phyloP scores from a whole-genome alignment of 2,329 filamentous ascomycete genomes.

The Sporothrix humicola region DNA sequence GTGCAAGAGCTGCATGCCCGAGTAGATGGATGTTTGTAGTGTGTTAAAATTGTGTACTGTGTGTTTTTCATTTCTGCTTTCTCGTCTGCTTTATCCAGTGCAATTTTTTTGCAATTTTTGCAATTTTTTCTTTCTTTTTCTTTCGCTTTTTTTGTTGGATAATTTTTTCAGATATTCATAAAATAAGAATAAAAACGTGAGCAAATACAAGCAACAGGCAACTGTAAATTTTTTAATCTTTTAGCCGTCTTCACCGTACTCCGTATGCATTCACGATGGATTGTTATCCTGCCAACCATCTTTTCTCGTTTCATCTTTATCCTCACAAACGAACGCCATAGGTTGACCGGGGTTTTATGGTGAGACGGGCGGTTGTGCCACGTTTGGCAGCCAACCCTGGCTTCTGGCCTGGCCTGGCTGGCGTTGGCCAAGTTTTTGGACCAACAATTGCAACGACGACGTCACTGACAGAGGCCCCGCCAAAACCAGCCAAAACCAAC shows the following conservation, averaged over 20 bases:
- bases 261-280: too few species aligned
- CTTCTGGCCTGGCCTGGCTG: neutral
- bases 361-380: neutral
- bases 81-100: too few species aligned
- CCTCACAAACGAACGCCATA: neutral
- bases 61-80: too few species aligned
- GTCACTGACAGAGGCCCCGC: neutral
- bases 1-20: conserved; percentile 18
- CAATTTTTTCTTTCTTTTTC: too few species aligned
- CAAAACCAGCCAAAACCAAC: neutral
- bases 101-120: too few species aligned
- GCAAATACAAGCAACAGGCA: too few species aligned
- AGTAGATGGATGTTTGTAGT: neutral
- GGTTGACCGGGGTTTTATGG: neutral
- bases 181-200: too few species aligned
- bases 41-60: too few species aligned
- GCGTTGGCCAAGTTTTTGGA: neutral
- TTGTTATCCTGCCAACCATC: too few species aligned
- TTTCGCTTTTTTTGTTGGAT: neutral
- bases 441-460: conserved; percentile 10
- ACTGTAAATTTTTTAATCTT: too few species aligned
- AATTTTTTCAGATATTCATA: too few species aligned
- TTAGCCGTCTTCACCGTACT: too few species aligned
- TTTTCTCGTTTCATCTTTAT: neutral
- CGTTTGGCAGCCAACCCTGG: neutral